Base-by-base conservation (phyloP, 441 rosid genomes). In the Kokia cookei region DNA sequence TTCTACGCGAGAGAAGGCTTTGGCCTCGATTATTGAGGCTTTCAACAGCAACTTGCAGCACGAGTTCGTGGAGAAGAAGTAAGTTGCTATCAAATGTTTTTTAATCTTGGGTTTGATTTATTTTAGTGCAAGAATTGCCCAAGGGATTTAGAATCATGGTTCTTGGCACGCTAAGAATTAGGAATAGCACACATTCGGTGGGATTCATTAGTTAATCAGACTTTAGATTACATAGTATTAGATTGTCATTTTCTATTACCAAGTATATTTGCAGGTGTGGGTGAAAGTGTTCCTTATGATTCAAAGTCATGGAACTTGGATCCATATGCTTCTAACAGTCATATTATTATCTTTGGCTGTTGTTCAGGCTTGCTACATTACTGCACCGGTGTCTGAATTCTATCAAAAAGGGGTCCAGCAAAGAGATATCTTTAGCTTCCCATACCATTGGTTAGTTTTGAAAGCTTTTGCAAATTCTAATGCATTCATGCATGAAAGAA, bases 1-100 rank as follows among this genome's bases (percentile, higher is more conserved):
- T 73, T 77, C 97, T n/a, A 92, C 96, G 0, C 87, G 97, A 83
- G 99, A 93, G 87, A 87, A 78, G 77, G 97, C 98, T 63, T 76
- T 96, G 84, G 78, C 83, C 15, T 51, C 84, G 4, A 91, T 92
- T 73, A 79, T 86, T 17, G 93, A 91, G 0, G 92, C 98, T 66
- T 93, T 93, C 78, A 87, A 77, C 75, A 85, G 81, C 76, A 81
- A 79, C 61, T 73, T 96, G 88, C 98, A 87, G 84, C 83, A 84
- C 78, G 88, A 91, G 71, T 96, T 93, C 77, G 86, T 90, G 5
- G 93, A 93, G 71, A 89, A 89, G 74, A 92, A 90, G 98, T 93
- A 83, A 85, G 88, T 7, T 43, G 61, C 10, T 35, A 1, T 45
- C 27, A 47, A 13, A 24, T 50, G 12, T 12, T 42, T n/a, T 27